Evolutionary conservation across 2,329 filamentous ascomycete species (phyloP), one percentile per base, ranked within the genome.

Genomic region (Arthrobotrys sphaeroides): DNA sequence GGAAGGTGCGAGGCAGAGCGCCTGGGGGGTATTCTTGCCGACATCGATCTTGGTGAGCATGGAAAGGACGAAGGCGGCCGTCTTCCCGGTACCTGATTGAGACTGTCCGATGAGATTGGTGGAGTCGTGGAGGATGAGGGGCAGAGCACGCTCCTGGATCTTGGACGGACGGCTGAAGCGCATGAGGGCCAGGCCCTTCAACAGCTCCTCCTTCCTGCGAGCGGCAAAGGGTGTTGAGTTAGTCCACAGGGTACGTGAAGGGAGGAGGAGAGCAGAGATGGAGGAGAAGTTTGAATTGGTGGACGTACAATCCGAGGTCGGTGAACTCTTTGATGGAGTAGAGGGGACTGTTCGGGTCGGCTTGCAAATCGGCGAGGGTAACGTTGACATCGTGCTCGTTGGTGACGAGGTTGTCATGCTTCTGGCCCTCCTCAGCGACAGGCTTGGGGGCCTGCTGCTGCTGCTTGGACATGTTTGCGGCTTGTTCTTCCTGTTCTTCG

Each of bases 31-130:
- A 18, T 89, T 86, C 77, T 88, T 86, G 60, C 81, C 85, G 72
- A 94, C 87, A 81, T 99, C 93, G 81, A 98, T 84, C 77, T 95
- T 92, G 72, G 91, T 91, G 42, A 99, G 87, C 75, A 96, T 91
- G 76, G 96, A 96, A 77, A 97, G 90, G 49, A 95, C 92, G 82
- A 99, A 99, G 20, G 95, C 95, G 18, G 94, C 95, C 0, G 95
- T 99, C 86, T 99, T 99, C 81, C 95, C 95, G 18, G 95, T 99
- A 79, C 95, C 95, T 1, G 95, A 99, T 83, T 99, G 95, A n/a
- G 95, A 99, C 84, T 99, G 95, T 2, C 94, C 95, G 81, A 99
- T 94, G 87, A 99, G 91, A 83, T 98, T 98, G 78, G 87, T 87
- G 0, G 94, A 91, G 81, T 97, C 86, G 79, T 88, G 85, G 77